Evolutionary conservation across 768 basidiomycete genomes (phyloP), one percentile per base, ranked within the genome.

Genomic region (Russula olivacea): DNA sequence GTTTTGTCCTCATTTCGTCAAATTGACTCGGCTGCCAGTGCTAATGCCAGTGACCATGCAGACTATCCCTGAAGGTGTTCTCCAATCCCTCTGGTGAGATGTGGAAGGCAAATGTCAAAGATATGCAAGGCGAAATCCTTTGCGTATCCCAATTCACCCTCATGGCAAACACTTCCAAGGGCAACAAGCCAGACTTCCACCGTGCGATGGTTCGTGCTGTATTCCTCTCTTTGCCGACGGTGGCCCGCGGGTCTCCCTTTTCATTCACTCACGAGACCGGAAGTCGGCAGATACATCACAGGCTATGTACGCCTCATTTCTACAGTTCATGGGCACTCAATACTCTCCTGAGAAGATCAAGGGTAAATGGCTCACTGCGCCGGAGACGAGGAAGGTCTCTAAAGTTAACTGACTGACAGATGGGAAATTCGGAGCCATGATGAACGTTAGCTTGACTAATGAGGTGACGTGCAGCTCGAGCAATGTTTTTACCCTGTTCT

Each of bases 71-170:
- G 59, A 82, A 88, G 55, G 80, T 87, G 57, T 96, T 95, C 71
- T 79, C 83, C 52, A 84, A 88, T 70, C 76, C 77, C 10, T 72
- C 79, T 1, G 80, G 79, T 6, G 78, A 81, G 61, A 87, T 88
- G 82, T 98, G 96, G 96, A 95, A 91, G 74, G 75, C 80, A 23
- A 91, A 78, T 70, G 88, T 98, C 53, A 89, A 86, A 74, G 95
- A 98, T 66, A 83, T 97, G 25, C 82, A 83, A 25, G 95, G 93
- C 49, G 93, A 96, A 56, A 81, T 99, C 14, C 82, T 98, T 4
- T 98, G 95, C 69, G 93, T 95, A 17, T 94, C 94, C 1, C 96
- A 98, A 69, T 96, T 97, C 73, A 94, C 95, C 2, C 80, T 99
- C 30, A 74, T 95, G 71, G 90, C 93, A 25, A 88, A 88, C 63